Evolutionary conservation across 116 monocot genomes (phyloP), one percentile per base, ranked within the genome.

Genomic region (Posidonia oceanica): DNA sequence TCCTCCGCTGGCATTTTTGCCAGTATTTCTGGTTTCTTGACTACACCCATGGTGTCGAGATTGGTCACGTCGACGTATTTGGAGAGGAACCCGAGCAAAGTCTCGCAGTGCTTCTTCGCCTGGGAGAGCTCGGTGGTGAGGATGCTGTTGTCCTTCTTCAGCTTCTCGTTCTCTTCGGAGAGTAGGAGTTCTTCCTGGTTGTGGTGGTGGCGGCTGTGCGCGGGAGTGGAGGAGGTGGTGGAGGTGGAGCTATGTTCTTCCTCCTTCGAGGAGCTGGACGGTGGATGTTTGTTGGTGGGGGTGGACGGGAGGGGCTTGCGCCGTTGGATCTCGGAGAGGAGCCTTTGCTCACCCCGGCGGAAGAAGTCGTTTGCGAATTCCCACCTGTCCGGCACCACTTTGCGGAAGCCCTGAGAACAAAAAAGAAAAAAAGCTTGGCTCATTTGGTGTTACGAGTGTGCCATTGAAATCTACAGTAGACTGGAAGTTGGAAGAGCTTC

Each of bases 311-410:
- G 41, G 36, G 69, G 20, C 74, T 87, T 94, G 3, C 94, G 57
- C 8, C 94, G 89, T 38, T 78, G 78, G 53, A 94, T 94, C 52
- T 74, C 72, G 54, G 63, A 68, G 66, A 94, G 90, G 60, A 85
- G 83, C 39, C 63, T 41, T 74, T 67, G 79, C 59, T 85, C 85
- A 0, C 85, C 87, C 18, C 75, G 80, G 39, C 74, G 77, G 81
- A 94, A 94, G 72, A 83, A 54, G 58, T 83, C 94, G 64, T 94
- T 90, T 0, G 83, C 80, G 69, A 94, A 94, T 74, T 94, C 94
- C 94, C 90, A 94, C 48, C 85, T 71, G 23, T 94, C 85, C 3
- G 90, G 81, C 65, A 83, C 83, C 64, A 87, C 85, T 72, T 90
- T 94, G 56, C 90, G 82, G 76, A 94, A 94, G 7, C 90, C 94